Base-by-base conservation (phyloP, 1,284 basidiomycete species). In the Hymenochaete sp. region DNA sequence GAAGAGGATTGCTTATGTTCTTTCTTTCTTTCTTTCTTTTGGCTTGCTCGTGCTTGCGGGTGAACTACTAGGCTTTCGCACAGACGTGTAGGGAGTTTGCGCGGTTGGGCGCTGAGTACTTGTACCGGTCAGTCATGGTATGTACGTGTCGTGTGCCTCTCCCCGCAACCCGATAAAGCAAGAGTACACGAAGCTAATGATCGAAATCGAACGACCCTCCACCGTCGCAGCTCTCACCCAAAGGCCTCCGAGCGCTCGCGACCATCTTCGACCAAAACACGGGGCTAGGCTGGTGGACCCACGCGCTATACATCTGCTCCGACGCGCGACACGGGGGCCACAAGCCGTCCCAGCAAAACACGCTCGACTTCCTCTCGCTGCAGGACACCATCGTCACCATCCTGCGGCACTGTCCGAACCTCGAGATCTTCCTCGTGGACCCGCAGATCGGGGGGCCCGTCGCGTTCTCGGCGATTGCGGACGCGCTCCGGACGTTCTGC, bases 361-460 rank as follows among this genome's bases (percentile, higher is more conserved):
- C 45, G 14, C 33, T 51, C 4, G 67, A 71, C 2, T 60, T 27
- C 58, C 56, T 40, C 64, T 62, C 8, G 76, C 72, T 48, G 44
- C 43, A 45, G 19, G 43, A 49, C 16, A 41, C 43, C 16, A 31
- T 51, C 10, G 29, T 45, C 31, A 44, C 49, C 0, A 42, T 51
- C 14, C 25, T 51, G 8, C 45, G 45, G 29, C 49, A 47, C 22
- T 81, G 78, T 52, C 77, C 77, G 4, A 82, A 83, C 51, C 71
- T 85, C 38, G 72, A 82, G 51, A 74, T 79, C 7, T 82, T 85
- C 59, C 65, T 81, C 26, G 63, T 81, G 40, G 79, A 81, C 47
- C 73, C 79, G 0, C 66, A 83, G 59, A 65, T 70, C 5, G 21
- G 21, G 14, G 54, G 21, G n/a, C 25, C 56, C 10, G 58, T 42